Base-by-base conservation (phyloP, 257 asterid species). In the Nicotiana attenuata region DNA sequence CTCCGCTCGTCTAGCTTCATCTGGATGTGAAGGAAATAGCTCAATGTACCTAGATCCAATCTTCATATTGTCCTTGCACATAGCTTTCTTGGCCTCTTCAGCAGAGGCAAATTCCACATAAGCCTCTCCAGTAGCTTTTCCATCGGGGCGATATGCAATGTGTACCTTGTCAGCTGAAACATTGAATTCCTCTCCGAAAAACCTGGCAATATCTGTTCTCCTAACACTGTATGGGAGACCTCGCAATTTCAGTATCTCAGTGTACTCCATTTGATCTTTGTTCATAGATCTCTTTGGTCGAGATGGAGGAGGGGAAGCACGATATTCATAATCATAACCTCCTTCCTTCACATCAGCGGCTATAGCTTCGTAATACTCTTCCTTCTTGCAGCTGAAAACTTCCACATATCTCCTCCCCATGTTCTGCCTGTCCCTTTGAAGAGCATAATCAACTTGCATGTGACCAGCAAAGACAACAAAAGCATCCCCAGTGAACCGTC, bases 401-500 rank as follows among this genome's bases (percentile, higher is more conserved):
- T 96, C 98, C 31, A 96, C 98, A n/a, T 94, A 96, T 85, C 99
- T 90, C 86, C 96, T 89, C 59, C 99, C 99, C 89, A 96, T 93
- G 88, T 93, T 94, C 83, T 94, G 97, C 20, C 98, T 78, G 63
- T 96, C 95, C 83, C 97, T 90, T 82, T 88, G 92, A 38, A 94
- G 97, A 65, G 98, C 97, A 69, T 90, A 90, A 57, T 96, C 98
- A 17, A 97, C 95, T 86, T 93, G 98, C 92, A 92, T 81, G 17
- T 89, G 94, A 76, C 91, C 88, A 60, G 98, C 94, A 85, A 95
- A 93, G 35, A 95, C 93, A 10, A 92, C 97, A 81, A 91, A 91
- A 17, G 94, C 96, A 82, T 95, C 99, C 76, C 99, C 99, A 13
- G 94, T 85, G 82, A 95, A 95, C 56, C 97, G 87, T 26, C 97